Evolutionary conservation across 2,329 filamentous ascomycete genomes (phyloP).

Genomic region (Aspergillus brunneoviolaceus): DNA sequence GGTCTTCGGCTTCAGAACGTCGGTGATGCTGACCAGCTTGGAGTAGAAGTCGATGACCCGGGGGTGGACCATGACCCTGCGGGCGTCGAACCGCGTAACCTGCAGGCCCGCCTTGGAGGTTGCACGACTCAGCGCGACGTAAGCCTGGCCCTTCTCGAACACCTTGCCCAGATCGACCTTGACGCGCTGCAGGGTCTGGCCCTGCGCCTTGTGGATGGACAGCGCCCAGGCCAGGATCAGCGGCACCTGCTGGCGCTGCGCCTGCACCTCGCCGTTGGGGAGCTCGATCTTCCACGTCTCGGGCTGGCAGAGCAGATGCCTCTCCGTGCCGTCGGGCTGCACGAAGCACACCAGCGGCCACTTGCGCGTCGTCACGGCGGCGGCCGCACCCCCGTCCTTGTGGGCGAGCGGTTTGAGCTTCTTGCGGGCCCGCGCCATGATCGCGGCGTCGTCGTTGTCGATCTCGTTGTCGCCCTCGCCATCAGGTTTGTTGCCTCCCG

Average conservation of each 20-base stretch:
- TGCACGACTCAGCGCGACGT: slow-evolving; percentile 91
- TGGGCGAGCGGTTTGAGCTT: slow-evolving; percentile 57
- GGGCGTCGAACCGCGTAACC: slow-evolving; percentile 82
- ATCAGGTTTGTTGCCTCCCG: slow-evolving; percentile 43
- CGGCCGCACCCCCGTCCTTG: slow-evolving; percentile 39
- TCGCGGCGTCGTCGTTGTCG: slow-evolving; percentile 43
- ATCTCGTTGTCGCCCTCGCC: background rate
- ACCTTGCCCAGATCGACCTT: slow-evolving; percentile 90
- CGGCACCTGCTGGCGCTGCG: slow-evolving; percentile 77
- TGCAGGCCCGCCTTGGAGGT: slow-evolving; percentile 84
- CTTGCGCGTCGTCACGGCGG: slow-evolving; percentile 53
- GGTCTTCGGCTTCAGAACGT: slow-evolving; percentile 38
- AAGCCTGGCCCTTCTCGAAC: slow-evolving; percentile 97
- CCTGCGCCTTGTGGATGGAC: slow-evolving; percentile 97
- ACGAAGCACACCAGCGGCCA: slow-evolving; percentile 86
- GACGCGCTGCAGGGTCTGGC: slow-evolving; percentile 88
- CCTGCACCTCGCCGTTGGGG: slow-evolving; percentile 92
- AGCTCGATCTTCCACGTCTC: slow-evolving; percentile 97
- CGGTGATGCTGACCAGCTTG: slow-evolving; percentile 72
- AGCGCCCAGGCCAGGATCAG: slow-evolving; percentile 95
- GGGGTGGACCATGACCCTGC: slow-evolving; percentile 91
- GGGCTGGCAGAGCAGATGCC: slow-evolving; percentile 76
- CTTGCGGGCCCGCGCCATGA: slow-evolving; percentile 48
- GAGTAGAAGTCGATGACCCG: slow-evolving; percentile 83
- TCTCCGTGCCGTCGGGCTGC: slow-evolving; percentile 71